Conservation (phyloP, 2,329 filamentous ascomycete genomes). For the Fusarium beomiforme region DNA sequence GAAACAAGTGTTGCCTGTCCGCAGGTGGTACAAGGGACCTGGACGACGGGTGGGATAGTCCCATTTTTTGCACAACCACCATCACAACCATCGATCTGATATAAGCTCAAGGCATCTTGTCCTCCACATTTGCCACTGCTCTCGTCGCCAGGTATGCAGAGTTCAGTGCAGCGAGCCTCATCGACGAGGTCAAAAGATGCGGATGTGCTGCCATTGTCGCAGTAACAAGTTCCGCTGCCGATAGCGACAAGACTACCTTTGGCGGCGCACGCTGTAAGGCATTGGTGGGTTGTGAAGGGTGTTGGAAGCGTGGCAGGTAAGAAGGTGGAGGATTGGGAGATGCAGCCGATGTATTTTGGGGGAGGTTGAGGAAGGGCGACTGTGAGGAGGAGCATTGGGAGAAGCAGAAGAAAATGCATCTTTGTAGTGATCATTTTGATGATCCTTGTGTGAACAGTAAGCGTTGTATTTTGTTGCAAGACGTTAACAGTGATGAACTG, state of each 20-base stretch:
- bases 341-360: conserved; percentile 46
- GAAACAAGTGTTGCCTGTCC: neutral
- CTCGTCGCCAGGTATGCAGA: conserved; percentile 30
- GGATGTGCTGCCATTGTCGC: conserved; percentile 17
- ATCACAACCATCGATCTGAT: conserved; percentile 8
- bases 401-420: conserved; percentile 18
- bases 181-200: conserved; percentile 25
- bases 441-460: neutral
- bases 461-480: neutral
- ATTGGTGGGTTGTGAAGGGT: conserved; percentile 23
- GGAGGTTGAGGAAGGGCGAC: conserved; percentile 14
- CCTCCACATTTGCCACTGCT: conserved; percentile 42
- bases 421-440: neutral
- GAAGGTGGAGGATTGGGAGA: conserved; percentile 33
- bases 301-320: conserved; percentile 16
- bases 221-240: conserved; percentile 36
- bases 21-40: conserved; percentile 11
- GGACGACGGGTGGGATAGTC: conserved; percentile 10
- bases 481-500: neutral
- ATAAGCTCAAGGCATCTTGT: conserved; percentile 16
- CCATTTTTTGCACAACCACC: neutral
- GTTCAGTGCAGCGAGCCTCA: conserved; percentile 29
- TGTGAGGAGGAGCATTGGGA: conserved; percentile 39
- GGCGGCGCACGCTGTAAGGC: conserved; percentile 14
- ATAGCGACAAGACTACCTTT: conserved; percentile 38